phyloP scores from a whole-genome alignment of 2,329 filamentous ascomycete species.

The Achaetomium macrosporum region DNA sequence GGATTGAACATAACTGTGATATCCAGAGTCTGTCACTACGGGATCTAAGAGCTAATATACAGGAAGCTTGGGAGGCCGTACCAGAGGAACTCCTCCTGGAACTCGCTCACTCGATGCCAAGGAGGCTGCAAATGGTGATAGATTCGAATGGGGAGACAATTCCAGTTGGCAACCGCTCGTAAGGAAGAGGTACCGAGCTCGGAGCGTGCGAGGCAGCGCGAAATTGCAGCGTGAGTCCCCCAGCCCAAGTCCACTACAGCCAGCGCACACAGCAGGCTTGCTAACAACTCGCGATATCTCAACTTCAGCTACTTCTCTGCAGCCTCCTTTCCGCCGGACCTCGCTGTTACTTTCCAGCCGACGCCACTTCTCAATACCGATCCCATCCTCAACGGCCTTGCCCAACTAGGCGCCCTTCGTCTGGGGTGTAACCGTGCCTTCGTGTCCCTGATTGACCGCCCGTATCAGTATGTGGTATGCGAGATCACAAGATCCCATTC shows the following conservation, averaged over 20 bases:
- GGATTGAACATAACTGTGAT: too few relatives aligned
- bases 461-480: conserved; percentile 36
- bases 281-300: not conserved
- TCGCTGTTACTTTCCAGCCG: conserved; percentile 4
- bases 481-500: conserved; percentile 37
- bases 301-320: conserved; percentile 21
- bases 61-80: too few relatives aligned
- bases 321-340: conserved; percentile 17
- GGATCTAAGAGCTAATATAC: too few relatives aligned
- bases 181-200: not conserved
- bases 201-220: conserved; percentile 9
- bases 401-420: conserved; percentile 36
- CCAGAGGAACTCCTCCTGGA: too few relatives aligned
- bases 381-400: conserved; percentile 34
- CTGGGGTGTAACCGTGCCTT: conserved; percentile 34
- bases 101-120: too few relatives aligned
- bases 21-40: too few relatives aligned
- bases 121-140: too few relatives aligned
- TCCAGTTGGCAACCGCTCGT: too few relatives aligned
- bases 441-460: conserved; percentile 39
- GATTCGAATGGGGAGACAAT: too few relatives aligned
- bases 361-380: conserved; percentile 20
- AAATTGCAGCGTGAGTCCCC: conserved; percentile 10
- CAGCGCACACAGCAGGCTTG: not conserved
- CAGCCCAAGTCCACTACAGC: not conserved